A percentile compares a stretch with the other conserved stretches of the same genome.
Evolutionary conservation across 2,329 filamentous ascomycete species (phyloP).

Genomic region (Lachnellula occidentalis): DNA sequence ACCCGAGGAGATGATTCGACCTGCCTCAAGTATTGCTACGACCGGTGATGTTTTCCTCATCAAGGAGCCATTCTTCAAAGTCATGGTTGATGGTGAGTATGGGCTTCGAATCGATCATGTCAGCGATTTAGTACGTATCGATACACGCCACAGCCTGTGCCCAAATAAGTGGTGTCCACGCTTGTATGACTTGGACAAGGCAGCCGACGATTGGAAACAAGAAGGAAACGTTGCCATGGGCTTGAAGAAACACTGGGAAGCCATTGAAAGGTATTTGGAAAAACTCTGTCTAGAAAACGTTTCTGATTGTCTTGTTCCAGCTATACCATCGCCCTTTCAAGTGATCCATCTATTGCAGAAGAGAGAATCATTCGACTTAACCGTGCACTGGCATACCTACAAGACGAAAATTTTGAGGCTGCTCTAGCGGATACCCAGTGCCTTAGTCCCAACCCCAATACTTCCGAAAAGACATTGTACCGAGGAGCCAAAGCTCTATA

Average conservation of each 20-base stretch:
- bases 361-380: slow-evolving; percentile 29
- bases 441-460: not conserved
- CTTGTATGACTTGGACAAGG: not conserved
- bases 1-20: slow-evolving; percentile 32
- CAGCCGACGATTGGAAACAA: slow-evolving; percentile 5
- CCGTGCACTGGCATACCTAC: slow-evolving; percentile 32
- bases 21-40: slow-evolving; percentile 32
- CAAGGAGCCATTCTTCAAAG: slow-evolving; percentile 49
- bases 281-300: not conserved
- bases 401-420: slow-evolving; percentile 31
- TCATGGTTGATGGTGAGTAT: slow-evolving; percentile 34
- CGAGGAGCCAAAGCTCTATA: slow-evolving; percentile 9
- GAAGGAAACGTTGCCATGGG: slow-evolving; percentile 7
- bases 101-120: slow-evolving; percentile 36
- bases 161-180: slow-evolving; percentile 1
- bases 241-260: slow-evolving; percentile 1
- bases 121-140: slow-evolving; percentile 17
- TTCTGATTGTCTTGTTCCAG: not conserved
- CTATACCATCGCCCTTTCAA: slow-evolving; percentile 15
- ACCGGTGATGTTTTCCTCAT: slow-evolving; percentile 36
- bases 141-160: not conserved
- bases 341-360: slow-evolving; percentile 29
- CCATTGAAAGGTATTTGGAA: slow-evolving; percentile 5
- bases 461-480: slow-evolving; percentile 6
- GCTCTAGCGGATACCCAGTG: slow-evolving; percentile 29